Evolutionary conservation across 331 rosid species (phyloP), one percentile per base, ranked within the genome.

Genomic region (Acacia concinna): DNA sequence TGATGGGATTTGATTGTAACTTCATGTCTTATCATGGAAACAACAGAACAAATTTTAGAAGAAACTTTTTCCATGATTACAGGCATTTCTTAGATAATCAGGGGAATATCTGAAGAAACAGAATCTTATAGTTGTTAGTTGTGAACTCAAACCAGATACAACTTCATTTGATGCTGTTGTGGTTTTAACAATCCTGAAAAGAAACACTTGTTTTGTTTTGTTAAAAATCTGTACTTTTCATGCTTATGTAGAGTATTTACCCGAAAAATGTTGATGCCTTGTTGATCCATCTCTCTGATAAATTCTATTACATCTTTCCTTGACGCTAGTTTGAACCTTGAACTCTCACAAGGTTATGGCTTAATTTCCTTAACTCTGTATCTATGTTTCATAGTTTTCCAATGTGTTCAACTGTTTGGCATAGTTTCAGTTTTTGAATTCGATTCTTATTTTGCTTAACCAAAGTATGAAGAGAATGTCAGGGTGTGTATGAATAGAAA

Each of bases 401-500:
- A 28, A 60, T 60, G 67, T 60, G 46, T 25, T 21, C 0, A 56
- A 38, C 13, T 54, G 14, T 23, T 28, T 54, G 18, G 18, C 27
- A 9, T 30, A 8, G 65, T 15, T 35, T n/a, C 51, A 59, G 67
- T 37, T 68, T 78, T 28, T 78, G 64, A 59, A 31, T 40, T 21
- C 21, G 12, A 31, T 43, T 64, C 71, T 46, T 31, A 56, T 47
- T 28, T 18, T 44, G 59, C 11, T 20, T 62, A 30, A 46, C 17
- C 3, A 14, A 35, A 6, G 37, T 47, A 18, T 54, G 8, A 35
- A 62, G 9, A n/a, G 11, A 12, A n/a, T 65, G 8, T 68, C 57
- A 60, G 9, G 44, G 69, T 78, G 21, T 52, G 41, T 68, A 17
- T 18, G 49, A 78, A 69, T 56, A 10, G 76, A 40, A 41, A 70